Evolutionary conservation across 768 basidiomycete genomes (phyloP).

Genomic region (Lanmaoa pseudosensibilis): DNA sequence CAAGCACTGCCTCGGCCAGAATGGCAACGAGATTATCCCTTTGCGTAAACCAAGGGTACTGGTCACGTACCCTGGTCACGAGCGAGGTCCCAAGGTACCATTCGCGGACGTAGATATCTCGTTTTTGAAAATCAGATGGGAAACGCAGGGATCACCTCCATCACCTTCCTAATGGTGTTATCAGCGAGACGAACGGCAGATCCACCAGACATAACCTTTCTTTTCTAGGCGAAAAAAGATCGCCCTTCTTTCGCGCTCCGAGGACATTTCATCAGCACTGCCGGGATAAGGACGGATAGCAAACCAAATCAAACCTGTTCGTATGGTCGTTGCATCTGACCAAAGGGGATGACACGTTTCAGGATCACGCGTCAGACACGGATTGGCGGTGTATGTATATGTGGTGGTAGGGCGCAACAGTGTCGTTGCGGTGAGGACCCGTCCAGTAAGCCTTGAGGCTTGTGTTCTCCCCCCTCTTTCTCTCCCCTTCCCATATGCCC

Average conservation of each 20-base stretch:
- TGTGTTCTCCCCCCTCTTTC: background rate
- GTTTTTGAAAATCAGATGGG: constrained; percentile 18
- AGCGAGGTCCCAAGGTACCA: constrained; percentile 7
- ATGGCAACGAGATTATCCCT: constrained; percentile 19
- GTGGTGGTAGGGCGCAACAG: constrained; percentile 15
- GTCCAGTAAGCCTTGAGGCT: constrained; percentile 10
- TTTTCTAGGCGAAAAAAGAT: constrained; percentile 1
- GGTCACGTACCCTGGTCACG: constrained; percentile 19
- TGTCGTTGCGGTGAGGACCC: constrained; percentile 5
- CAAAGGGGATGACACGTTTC: constrained; percentile 15
- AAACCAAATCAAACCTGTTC: constrained; percentile 1
- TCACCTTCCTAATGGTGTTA: constrained; percentile 24
- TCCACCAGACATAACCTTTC: constrained; percentile 4
- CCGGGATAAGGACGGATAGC: background rate
- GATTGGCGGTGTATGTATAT: constrained; percentile 3
- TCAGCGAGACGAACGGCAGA: constrained; percentile 14
- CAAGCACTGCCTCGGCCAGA: constrained; percentile 22
- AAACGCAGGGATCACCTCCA: constrained; percentile 11
- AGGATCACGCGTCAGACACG: constrained; percentile 10
- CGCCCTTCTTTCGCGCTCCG: constrained; percentile 15
- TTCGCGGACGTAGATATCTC: constrained; percentile 13
- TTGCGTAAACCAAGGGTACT: constrained; percentile 8
- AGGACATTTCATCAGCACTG: constrained; percentile 10
- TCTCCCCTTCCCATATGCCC: background rate
- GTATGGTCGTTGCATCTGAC: constrained; percentile 7